Percentiles rank a stretch among this genome's conserved stretches.
phyloP scores from a whole-genome alignment of 2,329 filamentous ascomycete species.

The Ophiostoma perfectum region DNA sequence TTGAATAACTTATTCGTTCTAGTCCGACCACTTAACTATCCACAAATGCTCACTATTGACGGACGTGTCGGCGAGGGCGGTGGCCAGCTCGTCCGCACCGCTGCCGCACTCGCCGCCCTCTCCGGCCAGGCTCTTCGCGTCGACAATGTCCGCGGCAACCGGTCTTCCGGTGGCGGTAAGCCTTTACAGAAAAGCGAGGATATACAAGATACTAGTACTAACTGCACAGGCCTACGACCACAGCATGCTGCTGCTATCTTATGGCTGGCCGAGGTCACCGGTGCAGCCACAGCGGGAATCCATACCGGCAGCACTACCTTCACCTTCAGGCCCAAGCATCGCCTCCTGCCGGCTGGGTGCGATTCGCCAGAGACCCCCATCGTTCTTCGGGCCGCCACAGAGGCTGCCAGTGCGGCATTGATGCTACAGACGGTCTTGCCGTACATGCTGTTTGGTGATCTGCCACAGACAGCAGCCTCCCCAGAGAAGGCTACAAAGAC shows the following conservation, averaged over 20 bases:
- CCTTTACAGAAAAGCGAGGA: neutral
- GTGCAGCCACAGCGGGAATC: slow-evolving; percentile 47
- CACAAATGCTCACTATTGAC: slow-evolving; percentile 43
- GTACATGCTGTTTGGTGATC: slow-evolving; percentile 46
- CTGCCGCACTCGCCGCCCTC: slow-evolving; percentile 51
- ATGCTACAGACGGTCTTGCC: slow-evolving; percentile 58
- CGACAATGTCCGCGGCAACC: slow-evolving; percentile 51
- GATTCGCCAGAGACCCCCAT: slow-evolving; percentile 31
- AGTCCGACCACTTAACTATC: too few relatives aligned
- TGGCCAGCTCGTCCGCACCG: slow-evolving; percentile 55
- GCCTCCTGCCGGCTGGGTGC: neutral
- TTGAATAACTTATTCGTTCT: too few relatives aligned
- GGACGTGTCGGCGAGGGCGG: slow-evolving; percentile 57
- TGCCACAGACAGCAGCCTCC: neutral
- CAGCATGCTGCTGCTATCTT: slow-evolving; percentile 55
- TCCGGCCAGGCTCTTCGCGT: slow-evolving; percentile 50
- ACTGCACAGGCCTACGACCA: slow-evolving; percentile 48
- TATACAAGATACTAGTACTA: neutral
- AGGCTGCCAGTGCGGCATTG: slow-evolving; percentile 50
- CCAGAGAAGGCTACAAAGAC: slow-evolving; percentile 39
- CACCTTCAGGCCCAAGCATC: slow-evolving; percentile 40
- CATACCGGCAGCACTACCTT: slow-evolving; percentile 46
- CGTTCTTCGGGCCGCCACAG: slow-evolving; percentile 39
- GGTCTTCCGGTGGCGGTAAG: slow-evolving; percentile 36
- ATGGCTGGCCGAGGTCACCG: slow-evolving; percentile 49